Conservation (phyloP, 371 early-diverging fungal genomes). For the Smittium culicis region DNA sequence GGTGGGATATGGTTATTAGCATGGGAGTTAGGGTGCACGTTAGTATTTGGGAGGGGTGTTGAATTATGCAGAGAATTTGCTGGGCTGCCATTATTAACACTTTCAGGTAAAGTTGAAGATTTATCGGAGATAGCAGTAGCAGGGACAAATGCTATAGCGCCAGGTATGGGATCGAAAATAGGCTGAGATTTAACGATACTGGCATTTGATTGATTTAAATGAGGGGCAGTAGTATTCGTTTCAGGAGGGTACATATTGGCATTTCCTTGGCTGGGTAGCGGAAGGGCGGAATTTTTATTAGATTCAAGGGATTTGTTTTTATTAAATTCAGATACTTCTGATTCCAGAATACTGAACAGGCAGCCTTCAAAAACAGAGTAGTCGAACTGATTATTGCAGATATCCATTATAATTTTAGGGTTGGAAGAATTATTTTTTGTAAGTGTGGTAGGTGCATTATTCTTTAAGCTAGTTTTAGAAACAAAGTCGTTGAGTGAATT, state of each 20-base stretch:
- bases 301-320: background rate
- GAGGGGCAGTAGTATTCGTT: background rate
- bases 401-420: background rate
- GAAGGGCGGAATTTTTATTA: background rate
- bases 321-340: background rate
- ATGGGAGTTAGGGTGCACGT: no score
- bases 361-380: background rate
- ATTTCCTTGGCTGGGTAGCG: background rate
- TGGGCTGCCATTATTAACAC: no score
- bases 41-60: no score
- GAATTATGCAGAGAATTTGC: no score
- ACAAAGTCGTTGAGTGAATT: background rate
- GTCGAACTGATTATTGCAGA: background rate
- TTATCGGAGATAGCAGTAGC: no score
- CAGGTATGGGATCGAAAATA: background rate
- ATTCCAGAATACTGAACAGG: background rate
- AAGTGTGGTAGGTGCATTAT: background rate
- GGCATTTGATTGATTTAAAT: background rate
- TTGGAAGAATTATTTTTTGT: background rate
- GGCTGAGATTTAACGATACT: no score
- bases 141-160: background rate
- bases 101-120: no score
- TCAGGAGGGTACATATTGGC: background rate
- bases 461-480: background rate
- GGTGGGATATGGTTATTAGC: no score